Base-by-base conservation (phyloP, 345 rosid species). In the Capsella bursapastoris region DNA sequence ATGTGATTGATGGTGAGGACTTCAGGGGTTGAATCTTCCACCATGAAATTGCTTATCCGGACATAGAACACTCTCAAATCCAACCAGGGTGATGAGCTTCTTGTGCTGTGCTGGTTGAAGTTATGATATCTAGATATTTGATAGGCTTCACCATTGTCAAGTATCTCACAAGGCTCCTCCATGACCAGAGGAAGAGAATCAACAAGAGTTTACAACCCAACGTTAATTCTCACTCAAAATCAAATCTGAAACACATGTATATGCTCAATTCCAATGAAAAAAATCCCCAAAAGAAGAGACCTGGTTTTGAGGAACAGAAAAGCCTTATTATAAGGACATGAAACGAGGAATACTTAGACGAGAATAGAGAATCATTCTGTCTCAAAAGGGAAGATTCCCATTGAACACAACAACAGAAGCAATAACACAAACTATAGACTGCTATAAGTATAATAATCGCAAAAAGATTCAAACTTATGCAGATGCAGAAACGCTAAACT, bases 41-140 rank as follows among this genome's bases (percentile, higher is more conserved):
- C 85, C 72, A 57, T 80, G 48, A 86, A 88, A 65, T 83, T 84
- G 80, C 90, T 83, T 22, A 91, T 71, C 74, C 96, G 81, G 27
- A 94, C 88, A 80, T 91, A 94, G 71, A 94, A 91, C n/a, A 94
- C 94, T 80, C 91, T 90, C 70, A 92, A 55, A 83, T 88, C 92
- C 34, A 92, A 79, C 89, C 96, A 90, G 22, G 89, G 75, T 77
- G 90, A 86, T 14, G 84, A 67, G 34, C 83, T 73, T 14, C 80
- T 75, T 40, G 79, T 70, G 27, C 63, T 71, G 43, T 31, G 72
- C 40, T 80, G 79, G 40, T 79, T 45, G 56, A 66, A 79, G n/a
- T 77, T 71, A 64, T 72, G 85, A 68, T 79, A 82, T 79, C 76
- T 69, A 66, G 57, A 47, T 52, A 63, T 57, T 28, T 64, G 69